These are phyloP conservation scores for Boletus semigastroideus DNA, from an alignment of 1,284 basidiomycete species.

Conservation along the genomic window DNA sequence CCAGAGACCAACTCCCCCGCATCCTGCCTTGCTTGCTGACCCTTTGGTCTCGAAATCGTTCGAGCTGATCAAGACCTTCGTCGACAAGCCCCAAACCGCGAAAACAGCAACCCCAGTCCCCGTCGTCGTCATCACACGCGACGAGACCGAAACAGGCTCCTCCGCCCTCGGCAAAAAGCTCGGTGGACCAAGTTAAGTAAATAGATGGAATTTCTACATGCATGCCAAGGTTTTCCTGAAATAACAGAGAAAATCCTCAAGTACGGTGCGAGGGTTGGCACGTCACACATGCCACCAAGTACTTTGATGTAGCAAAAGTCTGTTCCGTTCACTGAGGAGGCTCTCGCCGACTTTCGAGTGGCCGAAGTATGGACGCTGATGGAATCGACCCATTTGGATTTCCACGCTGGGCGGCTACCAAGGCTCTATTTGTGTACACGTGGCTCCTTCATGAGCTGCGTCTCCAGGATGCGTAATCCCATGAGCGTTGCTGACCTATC, in stretches of 20 bases:
- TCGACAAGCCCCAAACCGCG: slow-evolving; percentile 90
- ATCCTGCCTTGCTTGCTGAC: slow-evolving; percentile 56
- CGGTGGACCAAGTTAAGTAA: too few species aligned
- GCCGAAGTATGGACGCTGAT: not conserved
- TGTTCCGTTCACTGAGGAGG: too few species aligned
- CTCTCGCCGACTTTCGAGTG: not conserved
- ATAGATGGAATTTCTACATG: too few species aligned
- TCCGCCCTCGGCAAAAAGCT: slow-evolving; percentile 79
- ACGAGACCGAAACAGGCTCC: slow-evolving; percentile 80
- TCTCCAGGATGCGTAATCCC: too few species aligned
- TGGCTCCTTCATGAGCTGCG: not conserved
- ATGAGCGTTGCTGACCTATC: too few species aligned
- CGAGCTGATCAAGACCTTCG: slow-evolving; percentile 78
- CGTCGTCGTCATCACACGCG: slow-evolving; percentile 83
- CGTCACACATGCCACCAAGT: too few species aligned
- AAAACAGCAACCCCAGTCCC: slow-evolving; percentile 85
- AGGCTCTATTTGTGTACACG: not conserved
- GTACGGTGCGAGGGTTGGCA: too few species aligned
- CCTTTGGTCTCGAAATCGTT: slow-evolving; percentile 55
- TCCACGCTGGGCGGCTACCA: not conserved
- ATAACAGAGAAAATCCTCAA: too few species aligned
- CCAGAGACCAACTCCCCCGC: slow-evolving; percentile 58
- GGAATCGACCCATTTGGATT: not conserved
- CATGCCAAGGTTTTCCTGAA: too few species aligned
- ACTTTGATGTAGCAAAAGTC: too few species aligned